Conservation (phyloP, 495 filamentous ascomycete species). For the Aspergillus saccharolyticus region DNA sequence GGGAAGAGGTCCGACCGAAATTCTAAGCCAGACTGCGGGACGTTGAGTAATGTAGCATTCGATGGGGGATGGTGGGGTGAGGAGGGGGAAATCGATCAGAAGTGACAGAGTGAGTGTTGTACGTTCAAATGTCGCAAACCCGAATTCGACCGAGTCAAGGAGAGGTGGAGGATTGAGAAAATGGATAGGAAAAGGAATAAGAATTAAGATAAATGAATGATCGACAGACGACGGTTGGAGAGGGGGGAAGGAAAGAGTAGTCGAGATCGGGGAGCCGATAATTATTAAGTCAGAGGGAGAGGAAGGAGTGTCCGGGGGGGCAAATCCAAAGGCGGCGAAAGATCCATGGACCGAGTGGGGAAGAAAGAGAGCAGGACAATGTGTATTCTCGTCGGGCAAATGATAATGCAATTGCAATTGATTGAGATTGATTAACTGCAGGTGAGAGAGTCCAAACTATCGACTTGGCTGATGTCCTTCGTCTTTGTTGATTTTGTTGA, state of each 20-base stretch:
- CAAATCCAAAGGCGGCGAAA: constrained; percentile 3
- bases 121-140: neutral
- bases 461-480: neutral
- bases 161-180: neutral
- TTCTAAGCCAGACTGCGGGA: constrained; percentile 1
- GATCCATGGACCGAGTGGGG: neutral
- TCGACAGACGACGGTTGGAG: neutral
- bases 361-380: neutral
- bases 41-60: neutral
- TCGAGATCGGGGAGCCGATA: neutral
- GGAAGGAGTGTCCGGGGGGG: neutral
- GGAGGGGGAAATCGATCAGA: neutral
- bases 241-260: neutral
- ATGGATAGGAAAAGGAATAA: neutral
- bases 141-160: neutral
- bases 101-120: neutral
- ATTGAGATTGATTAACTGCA: neutral
- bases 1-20: constrained; percentile 6
- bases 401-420: neutral
- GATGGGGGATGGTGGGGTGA: neutral
- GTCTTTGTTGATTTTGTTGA: neutral
- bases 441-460: neutral
- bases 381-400: neutral
- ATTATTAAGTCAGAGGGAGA: neutral
- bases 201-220: neutral